A percentile compares a stretch with the other conserved stretches of the same genome.
phyloP scores from a whole-genome alignment of 108 stramenopile species.

The Skeletonema marinoi region DNA sequence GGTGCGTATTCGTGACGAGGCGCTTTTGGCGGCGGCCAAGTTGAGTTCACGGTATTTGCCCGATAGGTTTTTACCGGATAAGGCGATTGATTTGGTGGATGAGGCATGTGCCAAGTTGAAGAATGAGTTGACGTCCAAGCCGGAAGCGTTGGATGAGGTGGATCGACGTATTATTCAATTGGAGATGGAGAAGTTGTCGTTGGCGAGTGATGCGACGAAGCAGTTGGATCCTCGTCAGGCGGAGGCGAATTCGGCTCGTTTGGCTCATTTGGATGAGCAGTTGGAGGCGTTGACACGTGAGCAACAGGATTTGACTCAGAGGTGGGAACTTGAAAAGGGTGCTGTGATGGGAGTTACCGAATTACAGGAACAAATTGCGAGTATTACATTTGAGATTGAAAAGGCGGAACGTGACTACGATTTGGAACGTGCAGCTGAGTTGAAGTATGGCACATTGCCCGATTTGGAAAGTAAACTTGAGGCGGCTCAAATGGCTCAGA shows the following conservation, averaged over 20 bases:
- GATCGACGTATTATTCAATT: conserved; percentile 90
- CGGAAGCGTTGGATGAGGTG: conserved; percentile 54
- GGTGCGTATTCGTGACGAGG: conserved; percentile 96
- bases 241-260: not conserved
- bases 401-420: conserved; percentile 94
- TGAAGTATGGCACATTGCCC: conserved; percentile 92
- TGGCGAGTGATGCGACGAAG: conserved; percentile 76
- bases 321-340: conserved; percentile 70
- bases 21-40: conserved; percentile 97
- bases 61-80: conserved; percentile 89
- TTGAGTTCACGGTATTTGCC: conserved; percentile 95
- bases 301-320: conserved; percentile 49
- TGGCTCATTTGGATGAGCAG: conserved; percentile 67
- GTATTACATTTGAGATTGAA: conserved; percentile 84
- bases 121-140: conserved; percentile 87
- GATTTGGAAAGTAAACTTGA: conserved; percentile 61
- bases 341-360: conserved; percentile 80
- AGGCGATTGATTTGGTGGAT: conserved; percentile 97
- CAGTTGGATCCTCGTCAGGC: conserved; percentile 51
- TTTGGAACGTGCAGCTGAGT: conserved; percentile 91
- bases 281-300: conserved; percentile 48
- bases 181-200: conserved; percentile 92
- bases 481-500: conserved; percentile 24
- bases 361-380: conserved; percentile 86
- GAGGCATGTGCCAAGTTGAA: conserved; percentile 95